phyloP scores from a whole-genome alignment of 768 basidiomycete genomes.

The Podaxis sp. region DNA sequence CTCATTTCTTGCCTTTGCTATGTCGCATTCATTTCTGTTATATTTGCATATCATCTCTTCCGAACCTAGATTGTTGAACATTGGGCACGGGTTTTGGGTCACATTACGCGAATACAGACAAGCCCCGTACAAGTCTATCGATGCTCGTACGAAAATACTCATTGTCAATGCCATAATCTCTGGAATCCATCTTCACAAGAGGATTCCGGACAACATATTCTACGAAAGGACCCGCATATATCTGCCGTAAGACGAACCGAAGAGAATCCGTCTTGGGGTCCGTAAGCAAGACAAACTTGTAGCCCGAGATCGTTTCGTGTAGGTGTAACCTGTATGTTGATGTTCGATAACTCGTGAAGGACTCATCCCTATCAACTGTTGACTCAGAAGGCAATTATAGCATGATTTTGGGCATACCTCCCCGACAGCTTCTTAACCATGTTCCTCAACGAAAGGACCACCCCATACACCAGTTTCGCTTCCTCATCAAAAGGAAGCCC shows the following conservation, averaged over 20 bases:
- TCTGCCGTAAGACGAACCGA: conserved; percentile 76
- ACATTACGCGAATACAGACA: conserved; percentile 37
- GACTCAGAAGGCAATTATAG: background rate
- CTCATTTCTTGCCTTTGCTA: background rate
- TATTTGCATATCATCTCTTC: background rate
- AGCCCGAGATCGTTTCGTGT: conserved; percentile 87
- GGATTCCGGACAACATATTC: conserved; percentile 95
- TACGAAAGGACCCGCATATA: conserved; percentile 91
- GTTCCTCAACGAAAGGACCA: conserved; percentile 84
- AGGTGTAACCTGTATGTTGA: conserved; percentile 91
- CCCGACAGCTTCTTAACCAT: conserved; percentile 95
- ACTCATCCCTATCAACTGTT: conserved; percentile 66
- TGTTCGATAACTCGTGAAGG: conserved; percentile 87
- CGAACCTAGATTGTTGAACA: background rate
- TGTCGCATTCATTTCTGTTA: background rate
- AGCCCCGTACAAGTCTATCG: conserved; percentile 69
- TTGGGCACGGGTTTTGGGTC: background rate
- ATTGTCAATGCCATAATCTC: conserved; percentile 84
- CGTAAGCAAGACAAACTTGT: conserved; percentile 93
- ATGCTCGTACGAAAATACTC: conserved; percentile 82
- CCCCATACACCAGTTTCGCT: conserved; percentile 94
- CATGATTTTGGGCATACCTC: conserved; percentile 43
- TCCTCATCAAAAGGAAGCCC: conserved; percentile 94
- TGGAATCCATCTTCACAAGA: conserved; percentile 77
- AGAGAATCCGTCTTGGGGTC: conserved; percentile 83